Base-by-base conservation (phyloP, 495 filamentous ascomycete genomes). In the Rhypophila decipiens region DNA sequence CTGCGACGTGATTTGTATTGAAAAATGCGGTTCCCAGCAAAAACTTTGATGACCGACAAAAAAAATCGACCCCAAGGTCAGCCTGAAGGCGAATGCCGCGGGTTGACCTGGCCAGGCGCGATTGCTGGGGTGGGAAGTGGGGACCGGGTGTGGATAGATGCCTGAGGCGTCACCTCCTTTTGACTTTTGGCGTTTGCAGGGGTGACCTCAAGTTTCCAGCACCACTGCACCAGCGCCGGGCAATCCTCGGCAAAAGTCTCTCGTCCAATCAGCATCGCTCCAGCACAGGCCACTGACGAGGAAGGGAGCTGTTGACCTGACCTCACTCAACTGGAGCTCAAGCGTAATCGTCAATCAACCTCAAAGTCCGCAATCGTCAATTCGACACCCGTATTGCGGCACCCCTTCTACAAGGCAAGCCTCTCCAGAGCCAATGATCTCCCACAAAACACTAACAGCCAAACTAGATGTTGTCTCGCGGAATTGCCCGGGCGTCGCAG, bases 391-490 rank as follows among this genome's bases (percentile, higher is more conserved):
- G 51, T 51, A 61, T 57, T 58, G 60, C 47, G 60, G 60, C 52
- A 51, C 50, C 40, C 46, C 36, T 11, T 39, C 46, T 50, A 55
- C 56, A 58, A 57, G 49, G 57, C 49, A 53, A n/a, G 59, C 31
- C 31, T 17, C 3, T 43, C 12, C 36, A n/a, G 21, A 22, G 2
- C 42, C 42, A 49, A 44, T 46, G 18, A 10, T 19, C 19, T 2
- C 7, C 1, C 4, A 4, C 7, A 2, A 38, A 20, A 18, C 24
- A 8, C 17, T 24, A 1, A 15, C 18, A 15, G 22, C 12, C 11
- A 17, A 18, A 35, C 17, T 50, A 85, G 82, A 87, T 87, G 84
- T 70, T 86, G 68, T 74, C 78, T 48, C 77, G 77, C 63, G 79
- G 75, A 60, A 72, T 86, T 60, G 71, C 57, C 46, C 64, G 61